phyloP scores from a whole-genome alignment of 176 grass and related monocot species.

The Echinochloa phyllopogon region DNA sequence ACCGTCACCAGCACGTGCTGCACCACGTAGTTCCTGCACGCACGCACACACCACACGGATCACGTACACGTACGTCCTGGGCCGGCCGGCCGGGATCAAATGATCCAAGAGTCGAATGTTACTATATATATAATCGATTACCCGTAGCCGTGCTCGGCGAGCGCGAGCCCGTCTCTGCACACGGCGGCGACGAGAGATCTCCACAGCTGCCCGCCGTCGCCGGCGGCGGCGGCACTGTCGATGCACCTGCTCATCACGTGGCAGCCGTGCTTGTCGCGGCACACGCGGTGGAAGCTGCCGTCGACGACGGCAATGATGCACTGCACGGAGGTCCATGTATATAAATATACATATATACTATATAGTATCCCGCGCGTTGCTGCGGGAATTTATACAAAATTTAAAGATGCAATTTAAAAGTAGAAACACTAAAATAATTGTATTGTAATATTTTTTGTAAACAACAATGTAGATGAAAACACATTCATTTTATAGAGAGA shows the following conservation, averaged over 20 bases:
- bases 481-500: too few relatives aligned
- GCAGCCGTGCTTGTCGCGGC: background rate
- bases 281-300: background rate
- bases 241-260: constrained; percentile 11
- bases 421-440: too few relatives aligned
- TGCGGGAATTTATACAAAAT: too few relatives aligned
- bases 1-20: constrained; percentile 13
- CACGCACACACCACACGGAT: too few relatives aligned
- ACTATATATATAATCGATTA: background rate
- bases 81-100: too few relatives aligned
- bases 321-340: too few relatives aligned
- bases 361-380: too few relatives aligned
- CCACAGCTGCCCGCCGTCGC: background rate
- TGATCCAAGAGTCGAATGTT: too few relatives aligned
- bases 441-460: too few relatives aligned
- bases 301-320: background rate
- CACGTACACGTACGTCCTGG: background rate
- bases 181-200: background rate
- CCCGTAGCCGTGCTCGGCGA: constrained; percentile 23
- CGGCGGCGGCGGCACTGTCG: background rate
- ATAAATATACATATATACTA: too few relatives aligned
- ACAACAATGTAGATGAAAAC: too few relatives aligned
- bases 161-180: background rate
- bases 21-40: constrained; percentile 44
- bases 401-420: too few relatives aligned